Conservation (phyloP, 1,139 yeast species). For the Groenewaldozyma sp. region DNA sequence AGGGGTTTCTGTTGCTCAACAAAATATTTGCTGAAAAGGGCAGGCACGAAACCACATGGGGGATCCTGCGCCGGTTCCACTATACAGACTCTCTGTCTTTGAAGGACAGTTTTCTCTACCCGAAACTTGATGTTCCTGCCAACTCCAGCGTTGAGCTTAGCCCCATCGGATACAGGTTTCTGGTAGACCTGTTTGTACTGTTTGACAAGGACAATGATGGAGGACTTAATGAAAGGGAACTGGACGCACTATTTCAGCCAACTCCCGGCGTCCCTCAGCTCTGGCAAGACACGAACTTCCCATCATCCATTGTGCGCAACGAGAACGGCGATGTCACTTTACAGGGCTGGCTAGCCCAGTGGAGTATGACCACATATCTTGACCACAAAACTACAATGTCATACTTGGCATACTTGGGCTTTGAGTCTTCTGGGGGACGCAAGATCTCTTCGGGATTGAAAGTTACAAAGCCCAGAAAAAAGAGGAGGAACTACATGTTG, state of each 20-base stretch:
- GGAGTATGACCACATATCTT: constrained; percentile 91
- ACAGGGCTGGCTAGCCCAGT: constrained; percentile 98
- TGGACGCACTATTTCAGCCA: constrained; percentile 61
- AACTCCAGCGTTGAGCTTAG: constrained; percentile 82
- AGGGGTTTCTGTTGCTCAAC: constrained; percentile 69
- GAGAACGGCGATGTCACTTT: constrained; percentile 82
- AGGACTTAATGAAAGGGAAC: constrained; percentile 69
- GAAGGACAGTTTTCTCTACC: constrained; percentile 66
- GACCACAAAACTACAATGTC: constrained; percentile 79
- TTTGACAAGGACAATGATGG: constrained; percentile 96
- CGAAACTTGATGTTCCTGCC: constrained; percentile 65
- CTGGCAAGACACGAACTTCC: constrained; percentile 83
- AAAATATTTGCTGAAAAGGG: constrained; percentile 83
- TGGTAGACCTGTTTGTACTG: constrained; percentile 77
- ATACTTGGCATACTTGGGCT: constrained; percentile 83
- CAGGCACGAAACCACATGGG: constrained; percentile 95
- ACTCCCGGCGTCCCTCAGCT: constrained; percentile 87
- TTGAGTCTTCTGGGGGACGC: constrained; percentile 37
- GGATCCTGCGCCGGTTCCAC: constrained; percentile 74
- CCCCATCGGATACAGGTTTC: constrained; percentile 85
- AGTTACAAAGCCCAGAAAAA: constrained; percentile 70
- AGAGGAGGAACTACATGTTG: constrained; percentile 46
- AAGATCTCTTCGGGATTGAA: constrained; percentile 51
- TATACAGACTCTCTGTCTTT: constrained; percentile 87
- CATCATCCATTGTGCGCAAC: constrained; percentile 77